phyloP scores from a whole-genome alignment of 106 monocot species.

The Agapanthus africanus region DNA sequence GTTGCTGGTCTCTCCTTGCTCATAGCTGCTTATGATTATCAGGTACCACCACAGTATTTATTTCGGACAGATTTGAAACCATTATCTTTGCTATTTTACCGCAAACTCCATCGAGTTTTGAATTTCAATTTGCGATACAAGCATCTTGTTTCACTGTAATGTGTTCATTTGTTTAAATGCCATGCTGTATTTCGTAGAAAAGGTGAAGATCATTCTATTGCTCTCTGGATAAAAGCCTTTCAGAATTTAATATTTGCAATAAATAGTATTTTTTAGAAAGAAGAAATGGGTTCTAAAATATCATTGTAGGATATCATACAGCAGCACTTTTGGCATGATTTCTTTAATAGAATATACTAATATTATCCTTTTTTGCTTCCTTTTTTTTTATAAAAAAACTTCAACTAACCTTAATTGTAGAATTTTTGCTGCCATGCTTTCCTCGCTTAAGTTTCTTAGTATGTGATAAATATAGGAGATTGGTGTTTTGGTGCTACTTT shows the following conservation, averaged over 20 bases:
- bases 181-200: too few species aligned
- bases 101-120: too few species aligned
- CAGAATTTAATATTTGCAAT: background rate
- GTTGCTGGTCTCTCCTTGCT: conserved; percentile 46
- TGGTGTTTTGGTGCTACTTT: conserved; percentile 52
- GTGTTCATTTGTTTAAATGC: too few species aligned
- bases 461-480: conserved; percentile 44
- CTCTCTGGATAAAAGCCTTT: too few species aligned
- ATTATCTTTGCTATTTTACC: background rate
- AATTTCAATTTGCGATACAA: background rate
- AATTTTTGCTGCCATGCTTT: too few species aligned
- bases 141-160: too few species aligned
- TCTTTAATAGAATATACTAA: background rate
- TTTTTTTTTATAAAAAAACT: background rate
- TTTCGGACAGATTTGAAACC: too few species aligned
- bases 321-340: background rate
- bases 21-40: conserved; percentile 86
- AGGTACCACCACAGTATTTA: conserved; percentile 32
- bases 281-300: background rate
- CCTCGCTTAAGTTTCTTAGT: background rate
- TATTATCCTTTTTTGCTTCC: background rate
- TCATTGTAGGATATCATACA: background rate
- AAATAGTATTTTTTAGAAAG: background rate
- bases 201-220: too few species aligned
- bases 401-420: background rate